Evolutionary conservation across 2,329 filamentous ascomycete genomes (phyloP).

Genomic region (Diaporthe sp.): DNA sequence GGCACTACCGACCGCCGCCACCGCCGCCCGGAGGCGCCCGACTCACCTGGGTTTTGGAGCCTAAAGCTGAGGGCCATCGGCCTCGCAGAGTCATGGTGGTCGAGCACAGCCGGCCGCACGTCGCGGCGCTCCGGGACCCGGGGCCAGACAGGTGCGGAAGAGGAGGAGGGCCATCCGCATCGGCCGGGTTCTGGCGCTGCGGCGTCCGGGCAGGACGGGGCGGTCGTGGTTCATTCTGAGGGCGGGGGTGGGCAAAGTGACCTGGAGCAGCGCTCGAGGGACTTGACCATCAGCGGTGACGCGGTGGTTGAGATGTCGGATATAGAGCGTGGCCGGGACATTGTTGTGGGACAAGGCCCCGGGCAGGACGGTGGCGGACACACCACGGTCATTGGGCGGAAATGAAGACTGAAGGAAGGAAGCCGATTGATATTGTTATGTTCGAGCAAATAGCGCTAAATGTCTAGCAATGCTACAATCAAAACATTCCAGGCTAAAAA

Average conservation of each 20-base stretch:
- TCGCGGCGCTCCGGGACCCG: not conserved
- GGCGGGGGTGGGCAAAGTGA: too few species aligned
- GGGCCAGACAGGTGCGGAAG: not conserved
- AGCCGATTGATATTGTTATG: rapidly evolving
- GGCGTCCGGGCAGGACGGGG: not conserved
- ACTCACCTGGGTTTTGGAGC: conserved; percentile 1
- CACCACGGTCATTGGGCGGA: not conserved
- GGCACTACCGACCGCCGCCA: not conserved
- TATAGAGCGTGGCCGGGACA: not conserved
- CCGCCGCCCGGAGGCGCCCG: not conserved
- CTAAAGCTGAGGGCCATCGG: not conserved
- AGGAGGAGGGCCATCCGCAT: not conserved
- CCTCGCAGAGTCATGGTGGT: not conserved
- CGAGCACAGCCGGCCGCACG: not conserved
- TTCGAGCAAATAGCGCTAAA: not conserved
- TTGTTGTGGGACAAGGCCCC: not conserved
- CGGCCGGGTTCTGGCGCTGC: not conserved
- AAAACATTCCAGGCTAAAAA: not conserved
- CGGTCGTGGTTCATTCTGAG: too few species aligned
- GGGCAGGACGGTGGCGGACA: not conserved
- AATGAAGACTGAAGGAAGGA: not conserved
- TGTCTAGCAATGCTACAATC: not conserved
- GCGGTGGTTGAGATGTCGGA: not conserved
- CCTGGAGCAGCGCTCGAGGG: not conserved
- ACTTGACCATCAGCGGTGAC: not conserved